These are phyloP conservation scores for Suaeda aralocaspica DNA, from an alignment of 148 eudicot genomes.

Conservation along the genomic window DNA sequence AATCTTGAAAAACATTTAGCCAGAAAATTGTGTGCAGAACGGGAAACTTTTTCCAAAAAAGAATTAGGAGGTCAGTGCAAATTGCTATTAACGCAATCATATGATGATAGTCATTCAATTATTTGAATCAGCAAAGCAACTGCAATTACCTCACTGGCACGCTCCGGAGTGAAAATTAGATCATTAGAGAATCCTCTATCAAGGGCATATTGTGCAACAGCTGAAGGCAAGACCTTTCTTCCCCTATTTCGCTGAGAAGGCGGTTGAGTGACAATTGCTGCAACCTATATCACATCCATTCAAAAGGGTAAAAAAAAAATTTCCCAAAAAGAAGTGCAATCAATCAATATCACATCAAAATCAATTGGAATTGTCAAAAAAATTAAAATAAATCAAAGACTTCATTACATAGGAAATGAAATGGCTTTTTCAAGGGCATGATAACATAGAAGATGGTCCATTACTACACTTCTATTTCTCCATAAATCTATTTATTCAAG, in stretches of 20 bases:
- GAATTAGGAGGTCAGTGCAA: not conserved
- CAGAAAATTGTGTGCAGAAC: not conserved
- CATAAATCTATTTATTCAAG: not conserved
- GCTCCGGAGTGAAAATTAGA: constrained; percentile 75
- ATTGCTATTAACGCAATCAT: not conserved
- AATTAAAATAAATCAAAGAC: not conserved
- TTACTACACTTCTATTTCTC: not conserved
- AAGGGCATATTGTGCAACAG: constrained; percentile 85
- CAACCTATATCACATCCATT: constrained; percentile 45
- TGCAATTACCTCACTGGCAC: constrained; percentile 69
- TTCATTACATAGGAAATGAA: not conserved
- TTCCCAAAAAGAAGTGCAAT: not conserved
- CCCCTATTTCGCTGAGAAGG: constrained; percentile 77
- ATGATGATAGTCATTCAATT: not conserved
- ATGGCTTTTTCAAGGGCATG: constrained; percentile 1
- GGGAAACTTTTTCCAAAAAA: not conserved
- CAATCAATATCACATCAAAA: not conserved
- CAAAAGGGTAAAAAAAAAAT: not conserved
- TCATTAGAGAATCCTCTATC: constrained; percentile 81
- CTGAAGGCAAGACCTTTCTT: constrained; percentile 73
- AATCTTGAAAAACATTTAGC: not conserved
- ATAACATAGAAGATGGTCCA: not conserved
- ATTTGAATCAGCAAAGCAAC: constrained; percentile 5
- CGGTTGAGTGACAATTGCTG: constrained; percentile 91
- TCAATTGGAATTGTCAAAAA: not conserved